phyloP scores from a whole-genome alignment of 805 yeast species.

The Ogataea salicorniae region DNA sequence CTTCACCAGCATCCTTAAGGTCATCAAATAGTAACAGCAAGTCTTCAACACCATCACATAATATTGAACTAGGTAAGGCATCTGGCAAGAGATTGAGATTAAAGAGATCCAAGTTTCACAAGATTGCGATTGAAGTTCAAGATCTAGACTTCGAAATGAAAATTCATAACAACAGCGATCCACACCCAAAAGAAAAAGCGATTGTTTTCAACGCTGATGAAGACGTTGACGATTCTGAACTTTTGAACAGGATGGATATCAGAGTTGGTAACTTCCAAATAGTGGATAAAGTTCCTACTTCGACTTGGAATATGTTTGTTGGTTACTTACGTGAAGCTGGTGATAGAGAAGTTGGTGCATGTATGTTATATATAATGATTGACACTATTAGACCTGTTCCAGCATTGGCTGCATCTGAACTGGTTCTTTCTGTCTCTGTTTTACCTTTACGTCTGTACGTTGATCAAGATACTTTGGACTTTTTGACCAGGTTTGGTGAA shows the following conservation, averaged over 20 bases:
- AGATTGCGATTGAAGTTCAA: slow-evolving; percentile 49
- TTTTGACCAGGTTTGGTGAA: slow-evolving; percentile 70
- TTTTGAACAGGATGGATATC: slow-evolving; percentile 45
- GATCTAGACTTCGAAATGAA: slow-evolving; percentile 46
- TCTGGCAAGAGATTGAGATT: slow-evolving; percentile 44
- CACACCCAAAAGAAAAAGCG: slow-evolving; percentile 25
- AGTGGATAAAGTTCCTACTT: slow-evolving; percentile 74
- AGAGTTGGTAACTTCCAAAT: slow-evolving; percentile 52
- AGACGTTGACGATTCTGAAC: slow-evolving; percentile 33
- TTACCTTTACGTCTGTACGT: slow-evolving; percentile 79
- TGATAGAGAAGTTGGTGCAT: slow-evolving; percentile 62
- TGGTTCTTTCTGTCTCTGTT: slow-evolving; percentile 46
- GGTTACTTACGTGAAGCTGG: slow-evolving; percentile 66
- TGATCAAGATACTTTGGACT: slow-evolving; percentile 91
- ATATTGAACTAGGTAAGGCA: slow-evolving; percentile 30
- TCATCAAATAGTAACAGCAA: slow-evolving; percentile 8
- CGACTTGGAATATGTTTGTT: slow-evolving; percentile 85
- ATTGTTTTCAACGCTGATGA: slow-evolving; percentile 25
- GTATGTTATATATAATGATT: slow-evolving; percentile 52
- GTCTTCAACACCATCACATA: slow-evolving; percentile 14
- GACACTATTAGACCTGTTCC: slow-evolving; percentile 62
- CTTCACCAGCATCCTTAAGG: slow-evolving; percentile 9
- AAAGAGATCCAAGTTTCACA: slow-evolving; percentile 60
- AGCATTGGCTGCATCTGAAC: slow-evolving; percentile 62
- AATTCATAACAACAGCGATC: slow-evolving; percentile 38